A percentile compares a stretch with the other conserved stretches of the same genome.
phyloP scores from a whole-genome alignment of 352 stramenopile genomes.

The Globisporangium paddicum region DNA sequence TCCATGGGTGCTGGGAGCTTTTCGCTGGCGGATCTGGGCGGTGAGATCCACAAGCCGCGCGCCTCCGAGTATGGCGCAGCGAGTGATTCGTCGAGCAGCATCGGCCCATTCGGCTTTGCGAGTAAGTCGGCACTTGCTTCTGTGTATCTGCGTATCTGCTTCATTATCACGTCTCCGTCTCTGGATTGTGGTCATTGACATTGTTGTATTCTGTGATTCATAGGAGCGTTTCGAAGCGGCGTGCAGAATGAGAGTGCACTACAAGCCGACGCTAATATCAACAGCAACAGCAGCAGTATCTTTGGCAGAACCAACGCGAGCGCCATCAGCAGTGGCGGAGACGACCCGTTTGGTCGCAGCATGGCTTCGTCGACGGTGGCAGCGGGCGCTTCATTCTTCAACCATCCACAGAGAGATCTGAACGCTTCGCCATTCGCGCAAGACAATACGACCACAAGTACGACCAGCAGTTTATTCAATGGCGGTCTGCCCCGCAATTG shows the following conservation, averaged over 20 bases:
- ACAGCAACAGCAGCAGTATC: background rate
- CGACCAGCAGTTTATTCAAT: background rate
- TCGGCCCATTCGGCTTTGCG: slow-evolving; percentile 29
- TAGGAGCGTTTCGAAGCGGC: slow-evolving; percentile 10
- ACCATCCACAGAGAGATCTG: background rate
- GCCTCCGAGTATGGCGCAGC: slow-evolving; percentile 14
- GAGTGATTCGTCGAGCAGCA: slow-evolving; percentile 7
- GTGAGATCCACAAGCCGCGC: slow-evolving; percentile 41
- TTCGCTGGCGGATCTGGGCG: slow-evolving; percentile 52
- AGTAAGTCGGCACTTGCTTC: slow-evolving; percentile 23
- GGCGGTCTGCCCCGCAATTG: slow-evolving; percentile 6
- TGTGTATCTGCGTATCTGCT: background rate
- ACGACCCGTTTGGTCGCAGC: slow-evolving; percentile 23
- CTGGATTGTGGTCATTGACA: background rate
- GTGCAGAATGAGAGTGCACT: background rate
- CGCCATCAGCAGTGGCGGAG: background rate
- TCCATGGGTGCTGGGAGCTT: slow-evolving; percentile 19
- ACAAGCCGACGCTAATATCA: background rate
- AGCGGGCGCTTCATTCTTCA: slow-evolving; percentile 3
- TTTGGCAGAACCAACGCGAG: slow-evolving; percentile 4
- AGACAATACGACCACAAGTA: background rate
- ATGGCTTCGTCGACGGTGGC: background rate
- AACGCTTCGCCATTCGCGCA: slow-evolving; percentile 12
- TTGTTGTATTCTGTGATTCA: background rate
- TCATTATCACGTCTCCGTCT: background rate